Conservation (phyloP, 192 early-diverging fungal species). For the Cladochytrium replicatum region DNA sequence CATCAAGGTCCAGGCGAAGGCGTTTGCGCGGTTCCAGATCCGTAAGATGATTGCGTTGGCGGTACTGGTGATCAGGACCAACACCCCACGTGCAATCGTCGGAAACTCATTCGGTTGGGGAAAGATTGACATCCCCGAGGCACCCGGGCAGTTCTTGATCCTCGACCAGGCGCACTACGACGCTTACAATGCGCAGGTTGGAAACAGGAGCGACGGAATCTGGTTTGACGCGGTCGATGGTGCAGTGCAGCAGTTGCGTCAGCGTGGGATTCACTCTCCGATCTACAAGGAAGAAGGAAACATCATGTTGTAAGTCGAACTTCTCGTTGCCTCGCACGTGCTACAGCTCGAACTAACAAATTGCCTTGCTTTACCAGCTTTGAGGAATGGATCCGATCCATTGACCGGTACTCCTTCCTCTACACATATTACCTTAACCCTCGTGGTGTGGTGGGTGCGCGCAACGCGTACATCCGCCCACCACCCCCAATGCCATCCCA, state of each 20-base stretch:
- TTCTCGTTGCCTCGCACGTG: no score
- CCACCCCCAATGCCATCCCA: no score
- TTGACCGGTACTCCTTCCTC: slow-evolving; percentile 35
- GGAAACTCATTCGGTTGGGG: slow-evolving; percentile 23
- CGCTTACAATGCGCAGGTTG: no score
- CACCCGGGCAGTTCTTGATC: slow-evolving; percentile 15
- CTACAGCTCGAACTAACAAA: no score
- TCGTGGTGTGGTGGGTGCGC: slow-evolving; percentile 26
- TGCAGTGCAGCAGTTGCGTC: no score
- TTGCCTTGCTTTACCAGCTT: no score
- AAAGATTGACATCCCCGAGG: slow-evolving; percentile 25
- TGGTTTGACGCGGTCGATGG: no score
- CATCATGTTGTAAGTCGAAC: no score
- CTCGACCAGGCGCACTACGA: no score
- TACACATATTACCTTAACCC: slow-evolving; percentile 40
- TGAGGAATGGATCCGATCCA: slow-evolving; percentile 26
- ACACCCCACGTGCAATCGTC: slow-evolving; percentile 24
- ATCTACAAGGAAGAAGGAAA: no score
- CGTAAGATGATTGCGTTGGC: slow-evolving; percentile 23
- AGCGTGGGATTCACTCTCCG: no score
- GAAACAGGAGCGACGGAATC: no score
- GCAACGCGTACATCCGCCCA: slow-evolving; percentile 7
- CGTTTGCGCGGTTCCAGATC: slow-evolving; percentile 24
- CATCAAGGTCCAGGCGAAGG: slow-evolving; percentile 21
- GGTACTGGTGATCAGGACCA: slow-evolving; percentile 22